These are phyloP conservation scores for Phytophthora meadii DNA, from an alignment of 352 stramenopile genomes.

Conservation along the genomic window DNA sequence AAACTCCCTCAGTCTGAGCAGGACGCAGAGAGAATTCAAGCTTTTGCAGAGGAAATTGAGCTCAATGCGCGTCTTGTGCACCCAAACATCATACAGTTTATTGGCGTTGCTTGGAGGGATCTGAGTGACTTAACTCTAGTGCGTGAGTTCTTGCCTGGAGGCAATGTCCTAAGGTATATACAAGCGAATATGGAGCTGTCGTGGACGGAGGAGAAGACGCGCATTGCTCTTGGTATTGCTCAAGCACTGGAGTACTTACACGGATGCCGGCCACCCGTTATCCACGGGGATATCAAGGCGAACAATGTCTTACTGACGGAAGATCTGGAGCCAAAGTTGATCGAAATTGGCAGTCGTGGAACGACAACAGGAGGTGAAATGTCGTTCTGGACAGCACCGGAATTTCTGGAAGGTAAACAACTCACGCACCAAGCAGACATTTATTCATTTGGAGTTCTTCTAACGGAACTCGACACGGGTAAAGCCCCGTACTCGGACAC, in stretches of 20 bases:
- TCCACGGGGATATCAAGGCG: slow-evolving; percentile 56
- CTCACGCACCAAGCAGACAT: not conserved
- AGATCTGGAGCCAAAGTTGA: slow-evolving; percentile 43
- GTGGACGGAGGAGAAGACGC: slow-evolving; percentile 45
- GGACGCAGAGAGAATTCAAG: slow-evolving; percentile 33
- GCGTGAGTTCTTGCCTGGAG: slow-evolving; percentile 46
- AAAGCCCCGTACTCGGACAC: slow-evolving; percentile 11
- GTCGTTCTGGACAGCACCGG: not conserved
- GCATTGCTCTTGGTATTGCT: slow-evolving; percentile 43
- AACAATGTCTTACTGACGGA: slow-evolving; percentile 52
- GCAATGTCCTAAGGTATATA: slow-evolving; percentile 47
- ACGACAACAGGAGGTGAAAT: too few relatives aligned
- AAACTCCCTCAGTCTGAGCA: slow-evolving; percentile 32
- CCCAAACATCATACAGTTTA: slow-evolving; percentile 40
- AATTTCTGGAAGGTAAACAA: not conserved
- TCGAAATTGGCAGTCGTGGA: slow-evolving; percentile 55
- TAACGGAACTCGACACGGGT: not conserved
- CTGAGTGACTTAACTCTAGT: slow-evolving; percentile 50
- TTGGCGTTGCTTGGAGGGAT: slow-evolving; percentile 52
- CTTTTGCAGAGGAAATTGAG: slow-evolving; percentile 46
- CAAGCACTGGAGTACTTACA: slow-evolving; percentile 53
- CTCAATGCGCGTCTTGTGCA: slow-evolving; percentile 39
- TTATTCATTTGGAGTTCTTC: slow-evolving; percentile 3
- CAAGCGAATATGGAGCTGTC: slow-evolving; percentile 30
- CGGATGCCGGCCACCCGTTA: slow-evolving; percentile 35